Conservation (phyloP, 148 eudicot genomes). For the Chenopodium album region DNA sequence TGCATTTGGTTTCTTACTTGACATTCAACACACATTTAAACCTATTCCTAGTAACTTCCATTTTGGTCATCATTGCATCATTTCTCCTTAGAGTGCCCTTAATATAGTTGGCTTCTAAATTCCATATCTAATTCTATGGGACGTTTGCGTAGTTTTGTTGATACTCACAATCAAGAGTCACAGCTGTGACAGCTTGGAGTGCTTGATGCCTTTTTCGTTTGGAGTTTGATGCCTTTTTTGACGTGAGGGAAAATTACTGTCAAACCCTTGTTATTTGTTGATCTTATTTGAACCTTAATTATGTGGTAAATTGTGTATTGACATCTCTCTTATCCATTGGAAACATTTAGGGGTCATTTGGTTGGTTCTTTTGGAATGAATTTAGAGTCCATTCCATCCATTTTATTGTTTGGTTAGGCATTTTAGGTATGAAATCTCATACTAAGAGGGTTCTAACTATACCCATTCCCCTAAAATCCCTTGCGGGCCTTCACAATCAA, state of each 20-base stretch:
- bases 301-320: not conserved
- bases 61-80: not conserved
- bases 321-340: not conserved
- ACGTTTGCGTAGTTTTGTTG: not conserved
- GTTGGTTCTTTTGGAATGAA: too few relatives aligned
- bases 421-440: too few relatives aligned
- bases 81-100: not conserved
- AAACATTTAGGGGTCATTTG: not conserved
- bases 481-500: too few relatives aligned
- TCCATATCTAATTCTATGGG: not conserved
- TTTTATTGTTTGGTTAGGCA: too few relatives aligned
- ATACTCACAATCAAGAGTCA: not conserved
- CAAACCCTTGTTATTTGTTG: not conserved
- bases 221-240: not conserved
- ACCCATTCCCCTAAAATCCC: too few relatives aligned
- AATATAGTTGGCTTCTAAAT: not conserved
- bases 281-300: not conserved
- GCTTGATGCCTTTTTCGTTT: not conserved
- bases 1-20: too few relatives aligned
- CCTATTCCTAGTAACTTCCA: not conserved
- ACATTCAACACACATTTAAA: not conserved
- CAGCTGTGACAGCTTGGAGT: not conserved
- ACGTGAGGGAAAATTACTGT: not conserved
- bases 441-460: too few relatives aligned
- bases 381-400: too few relatives aligned